Conservation (phyloP, 441 rosid species). For the Bocquillonia castaneifolia region DNA sequence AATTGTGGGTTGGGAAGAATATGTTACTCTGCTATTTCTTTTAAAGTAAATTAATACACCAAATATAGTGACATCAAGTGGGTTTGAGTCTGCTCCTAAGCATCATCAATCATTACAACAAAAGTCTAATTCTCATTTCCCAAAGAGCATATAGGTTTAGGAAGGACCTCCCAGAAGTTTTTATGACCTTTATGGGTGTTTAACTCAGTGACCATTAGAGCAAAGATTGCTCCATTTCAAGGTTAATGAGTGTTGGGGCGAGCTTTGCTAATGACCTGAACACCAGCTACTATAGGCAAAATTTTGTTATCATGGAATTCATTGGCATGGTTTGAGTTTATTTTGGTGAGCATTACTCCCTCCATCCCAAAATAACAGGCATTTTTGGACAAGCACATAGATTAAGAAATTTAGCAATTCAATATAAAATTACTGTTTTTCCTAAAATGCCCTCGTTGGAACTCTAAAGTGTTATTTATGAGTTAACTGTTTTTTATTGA, state of each 20-base stretch:
- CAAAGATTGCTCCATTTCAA: background rate
- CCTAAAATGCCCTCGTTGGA: too few species aligned
- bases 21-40: background rate
- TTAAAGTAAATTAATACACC: background rate
- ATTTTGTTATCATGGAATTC: background rate
- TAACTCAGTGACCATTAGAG: background rate
- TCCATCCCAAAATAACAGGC: too few species aligned
- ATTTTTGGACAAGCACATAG: too few species aligned
- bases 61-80: background rate
- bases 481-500: too few species aligned
- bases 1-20: slow-evolving; percentile 4
- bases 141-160: background rate
- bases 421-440: too few species aligned
- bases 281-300: background rate
- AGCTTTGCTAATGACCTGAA: background rate
- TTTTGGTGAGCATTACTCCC: slow-evolving; percentile 4
- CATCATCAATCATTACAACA: background rate
- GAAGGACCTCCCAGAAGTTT: slow-evolving; percentile 3
- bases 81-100: background rate
- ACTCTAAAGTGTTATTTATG: too few species aligned
- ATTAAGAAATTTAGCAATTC: too few species aligned
- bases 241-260: slow-evolving; percentile 8
- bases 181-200: background rate
- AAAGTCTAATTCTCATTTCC: background rate
- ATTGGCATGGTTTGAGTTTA: background rate